A percentile compares a stretch with the other conserved stretches of the same genome.
Conservation (phyloP, 495 filamentous ascomycete species). For the Trichodelitschia bisporula region DNA sequence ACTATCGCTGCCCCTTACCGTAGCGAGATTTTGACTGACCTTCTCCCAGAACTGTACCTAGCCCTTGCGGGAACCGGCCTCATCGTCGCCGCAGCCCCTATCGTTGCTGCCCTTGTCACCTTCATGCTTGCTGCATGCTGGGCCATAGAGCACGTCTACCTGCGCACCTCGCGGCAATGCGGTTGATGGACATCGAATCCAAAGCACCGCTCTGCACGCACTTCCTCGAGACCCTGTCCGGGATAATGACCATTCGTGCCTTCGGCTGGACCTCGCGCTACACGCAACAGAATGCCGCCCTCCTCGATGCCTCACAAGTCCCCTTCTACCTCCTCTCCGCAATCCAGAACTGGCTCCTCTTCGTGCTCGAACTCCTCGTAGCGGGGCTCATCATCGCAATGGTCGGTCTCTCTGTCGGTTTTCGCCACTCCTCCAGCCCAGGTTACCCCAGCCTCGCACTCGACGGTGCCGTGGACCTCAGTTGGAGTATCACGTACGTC, state of each 20-base stretch:
- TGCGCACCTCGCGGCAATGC: constrained; percentile 39
- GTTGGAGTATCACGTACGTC: constrained; percentile 3
- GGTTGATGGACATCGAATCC: constrained; percentile 35
- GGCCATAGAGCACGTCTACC: constrained; percentile 32
- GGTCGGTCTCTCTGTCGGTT: constrained; percentile 3
- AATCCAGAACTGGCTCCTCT: constrained; percentile 20
- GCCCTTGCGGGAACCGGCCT: constrained; percentile 1
- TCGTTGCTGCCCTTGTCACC: constrained; percentile 4
- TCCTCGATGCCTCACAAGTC: constrained; percentile 16
- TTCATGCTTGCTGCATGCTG: constrained; percentile 18
- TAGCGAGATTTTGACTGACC: constrained; percentile 2
- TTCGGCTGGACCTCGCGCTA: constrained; percentile 18
- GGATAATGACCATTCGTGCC: constrained; percentile 22
- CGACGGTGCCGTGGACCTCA: constrained; percentile 5
- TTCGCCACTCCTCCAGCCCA: constrained; percentile 4
- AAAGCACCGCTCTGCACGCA: constrained; percentile 33
- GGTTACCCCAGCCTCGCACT: constrained; percentile 7
- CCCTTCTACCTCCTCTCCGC: constrained; percentile 21
- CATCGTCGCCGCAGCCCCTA: constrained; percentile 4
- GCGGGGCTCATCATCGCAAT: constrained; percentile 12
- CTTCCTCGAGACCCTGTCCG: constrained; percentile 26
- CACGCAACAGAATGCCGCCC: constrained; percentile 6
- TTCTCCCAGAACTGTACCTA: no score
- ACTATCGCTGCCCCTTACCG: no score
- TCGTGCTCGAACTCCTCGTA: constrained; percentile 19